A percentile compares a stretch with the other conserved stretches of the same genome.
Conservation (phyloP, 2,329 filamentous ascomycete genomes). For the Aureobasidium sp. region DNA sequence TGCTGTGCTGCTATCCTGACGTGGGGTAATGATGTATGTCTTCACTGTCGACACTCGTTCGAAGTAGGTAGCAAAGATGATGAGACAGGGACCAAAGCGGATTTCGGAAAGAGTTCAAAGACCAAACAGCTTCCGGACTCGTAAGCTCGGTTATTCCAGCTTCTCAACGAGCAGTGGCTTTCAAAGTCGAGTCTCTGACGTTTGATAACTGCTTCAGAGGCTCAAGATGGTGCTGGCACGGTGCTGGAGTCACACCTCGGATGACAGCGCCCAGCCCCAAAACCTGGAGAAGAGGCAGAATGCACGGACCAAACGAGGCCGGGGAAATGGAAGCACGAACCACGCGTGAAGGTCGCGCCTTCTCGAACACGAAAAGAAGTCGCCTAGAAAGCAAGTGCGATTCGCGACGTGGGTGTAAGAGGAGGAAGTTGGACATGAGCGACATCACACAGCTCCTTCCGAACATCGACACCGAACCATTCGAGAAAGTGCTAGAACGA, state of each 20-base stretch:
- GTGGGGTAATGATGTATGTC: not conserved
- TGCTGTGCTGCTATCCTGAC: not conserved
- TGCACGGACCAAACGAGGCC: not conserved
- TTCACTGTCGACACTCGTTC: not conserved
- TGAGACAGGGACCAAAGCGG: not conserved
- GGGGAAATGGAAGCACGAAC: conserved; percentile 6
- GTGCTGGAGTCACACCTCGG: not conserved
- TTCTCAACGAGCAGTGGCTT: not conserved
- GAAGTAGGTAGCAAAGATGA: not conserved
- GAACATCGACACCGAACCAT: conserved; percentile 62
- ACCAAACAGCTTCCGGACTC: not conserved
- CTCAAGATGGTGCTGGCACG: not conserved
- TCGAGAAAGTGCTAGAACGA: conserved; percentile 65
- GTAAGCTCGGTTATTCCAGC: not conserved
- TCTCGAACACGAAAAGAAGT: not conserved
- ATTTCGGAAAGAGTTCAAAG: not conserved
- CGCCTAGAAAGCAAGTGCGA: not conserved
- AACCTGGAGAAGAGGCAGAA: not conserved
- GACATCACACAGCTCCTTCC: conserved; percentile 80
- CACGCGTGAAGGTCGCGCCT: not conserved
- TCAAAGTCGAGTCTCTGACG: not conserved
- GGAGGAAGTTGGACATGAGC: conserved; percentile 61
- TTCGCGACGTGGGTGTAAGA: conserved; percentile 14
- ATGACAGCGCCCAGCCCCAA: not conserved
- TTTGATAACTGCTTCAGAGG: not conserved